Base-by-base conservation (phyloP, 1,139 yeast genomes). In the Geotrichum reessii region DNA sequence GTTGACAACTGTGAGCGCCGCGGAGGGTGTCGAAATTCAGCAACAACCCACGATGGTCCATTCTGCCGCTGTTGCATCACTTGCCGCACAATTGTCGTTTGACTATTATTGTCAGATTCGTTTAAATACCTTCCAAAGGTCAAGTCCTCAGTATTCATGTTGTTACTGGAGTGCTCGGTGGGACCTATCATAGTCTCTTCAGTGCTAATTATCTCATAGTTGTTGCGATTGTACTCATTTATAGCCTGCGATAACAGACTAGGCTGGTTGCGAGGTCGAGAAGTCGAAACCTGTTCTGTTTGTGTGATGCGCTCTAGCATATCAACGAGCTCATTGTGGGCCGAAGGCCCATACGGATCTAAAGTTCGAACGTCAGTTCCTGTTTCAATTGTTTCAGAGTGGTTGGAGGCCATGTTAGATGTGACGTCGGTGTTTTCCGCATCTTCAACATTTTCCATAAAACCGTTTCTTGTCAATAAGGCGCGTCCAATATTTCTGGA, bases 1-100 rank as follows among this genome's bases (percentile, higher is more conserved):
- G 57, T 54, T 17, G 53, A 49, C 42, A 54, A 25, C n/a, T 52
- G 33, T 24, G 57, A 49, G 46, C 52, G 47, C 37, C 57, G 52
- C 31, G 40, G 47, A 9, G 52, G 46, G 7, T 49, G 53, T 14
- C 57, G 25, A 2, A 54, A 48, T 27, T 54, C 57, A 6, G 57
- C 57, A 3, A 54, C 25, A 3, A 54, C 49, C 53, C 57, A 42
- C 4, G 57, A 49, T 6, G 42, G 22, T 8, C 57, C 57, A n/a
- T 49, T 50, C 24, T 19, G 48, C 22, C 50, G 53, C 12, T 53
- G 53, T 40, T 54, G 57, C 28, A 54, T 2, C 25, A 54, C 52
- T 8, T 53, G 53, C 42, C 57, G 48, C 12, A 54, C 46, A 27
- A 49, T 42, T 4, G 53, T 54, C 21, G 52, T 21, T 25, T 54